Evolutionary conservation across 495 filamentous ascomycete genomes (phyloP).

Genomic region (Lindgomyces ingoldianus): DNA sequence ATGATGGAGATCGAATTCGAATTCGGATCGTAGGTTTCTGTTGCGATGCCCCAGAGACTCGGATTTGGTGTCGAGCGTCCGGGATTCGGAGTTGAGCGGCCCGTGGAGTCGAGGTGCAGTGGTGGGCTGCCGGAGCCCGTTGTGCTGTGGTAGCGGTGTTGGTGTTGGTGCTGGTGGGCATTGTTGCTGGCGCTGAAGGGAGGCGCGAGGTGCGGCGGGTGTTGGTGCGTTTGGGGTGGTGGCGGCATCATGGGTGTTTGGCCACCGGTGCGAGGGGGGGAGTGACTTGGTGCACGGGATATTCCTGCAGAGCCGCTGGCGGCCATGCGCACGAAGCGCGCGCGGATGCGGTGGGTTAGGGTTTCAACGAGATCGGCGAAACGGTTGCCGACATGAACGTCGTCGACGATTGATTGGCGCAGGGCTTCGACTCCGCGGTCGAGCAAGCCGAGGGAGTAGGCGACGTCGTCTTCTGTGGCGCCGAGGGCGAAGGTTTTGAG

Average conservation of each 20-base stretch:
- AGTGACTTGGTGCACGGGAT: conserved; percentile 26
- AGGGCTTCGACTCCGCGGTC: conserved; percentile 78
- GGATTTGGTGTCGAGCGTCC: conserved; percentile 38
- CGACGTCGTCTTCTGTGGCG: conserved; percentile 84
- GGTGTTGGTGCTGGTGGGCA: too few species aligned
- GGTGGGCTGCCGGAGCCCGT: conserved; percentile 19
- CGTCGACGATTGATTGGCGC: conserved; percentile 84
- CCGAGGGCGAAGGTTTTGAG: conserved; percentile 94
- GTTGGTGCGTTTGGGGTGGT: conserved; percentile 12
- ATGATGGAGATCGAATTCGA: conserved; percentile 50
- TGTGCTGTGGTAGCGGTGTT: not conserved
- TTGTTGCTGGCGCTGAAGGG: conserved; percentile 10
- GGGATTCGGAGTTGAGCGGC: not conserved
- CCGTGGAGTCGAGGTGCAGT: too few species aligned
- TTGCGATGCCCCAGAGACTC: conserved; percentile 46
- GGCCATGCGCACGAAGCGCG: conserved; percentile 46
- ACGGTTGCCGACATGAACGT: conserved; percentile 90
- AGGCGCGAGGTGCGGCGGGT: conserved; percentile 5
- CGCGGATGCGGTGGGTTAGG: conserved; percentile 45
- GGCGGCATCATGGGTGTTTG: conserved; percentile 37
- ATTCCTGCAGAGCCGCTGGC: conserved; percentile 35
- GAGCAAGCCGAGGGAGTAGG: conserved; percentile 76
- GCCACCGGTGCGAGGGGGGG: conserved; percentile 14
- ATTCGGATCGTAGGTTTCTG: conserved; percentile 46
- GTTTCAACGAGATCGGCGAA: conserved; percentile 89